These are phyloP conservation scores for Apiotrichum montevideense DNA, from an alignment of 1,284 basidiomycete species.

Conservation along the genomic window DNA sequence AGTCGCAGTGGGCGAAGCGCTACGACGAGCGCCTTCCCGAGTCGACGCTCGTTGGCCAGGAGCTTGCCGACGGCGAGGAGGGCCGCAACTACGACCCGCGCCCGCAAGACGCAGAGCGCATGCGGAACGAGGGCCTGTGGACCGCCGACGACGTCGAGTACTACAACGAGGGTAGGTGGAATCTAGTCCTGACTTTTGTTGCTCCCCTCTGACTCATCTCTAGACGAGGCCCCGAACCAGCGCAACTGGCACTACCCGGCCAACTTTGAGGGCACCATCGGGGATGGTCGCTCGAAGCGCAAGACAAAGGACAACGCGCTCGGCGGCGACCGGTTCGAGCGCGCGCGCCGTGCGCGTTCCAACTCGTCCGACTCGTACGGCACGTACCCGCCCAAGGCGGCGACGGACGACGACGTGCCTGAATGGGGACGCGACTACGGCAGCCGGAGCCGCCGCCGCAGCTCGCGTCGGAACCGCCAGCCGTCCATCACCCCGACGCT, in stretches of 20 bases:
- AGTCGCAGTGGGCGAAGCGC: conserved; percentile 77
- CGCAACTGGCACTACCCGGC: conserved; percentile 47
- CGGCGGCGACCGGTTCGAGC: conserved; percentile 34
- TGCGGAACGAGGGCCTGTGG: conserved; percentile 39
- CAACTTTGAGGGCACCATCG: conserved; percentile 47
- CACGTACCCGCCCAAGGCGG: conserved; percentile 31
- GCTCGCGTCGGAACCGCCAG: conserved; percentile 6
- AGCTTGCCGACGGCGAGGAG: conserved; percentile 70
- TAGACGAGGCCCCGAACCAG: conserved; percentile 46
- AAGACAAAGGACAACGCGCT: conserved; percentile 10
- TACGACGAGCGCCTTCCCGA: conserved; percentile 76
- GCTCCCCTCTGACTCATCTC: neutral
- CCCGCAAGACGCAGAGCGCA: conserved; percentile 23
- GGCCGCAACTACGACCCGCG: conserved; percentile 42
- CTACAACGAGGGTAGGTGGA: conserved; percentile 29
- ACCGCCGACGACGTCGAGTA: conserved; percentile 39
- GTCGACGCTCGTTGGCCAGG: conserved; percentile 64
- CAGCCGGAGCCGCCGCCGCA: conserved; percentile 22
- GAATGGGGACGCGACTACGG: conserved; percentile 49
- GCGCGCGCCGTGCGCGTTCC: conserved; percentile 25
- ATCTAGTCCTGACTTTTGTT: neutral
- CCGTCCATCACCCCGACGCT: neutral
- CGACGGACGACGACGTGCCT: conserved; percentile 45
- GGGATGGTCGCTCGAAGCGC: conserved; percentile 25
- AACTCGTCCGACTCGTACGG: conserved; percentile 4